These are phyloP conservation scores for Solanum okadae DNA, from an alignment of 257 asterid genomes.

Conservation along the genomic window DNA sequence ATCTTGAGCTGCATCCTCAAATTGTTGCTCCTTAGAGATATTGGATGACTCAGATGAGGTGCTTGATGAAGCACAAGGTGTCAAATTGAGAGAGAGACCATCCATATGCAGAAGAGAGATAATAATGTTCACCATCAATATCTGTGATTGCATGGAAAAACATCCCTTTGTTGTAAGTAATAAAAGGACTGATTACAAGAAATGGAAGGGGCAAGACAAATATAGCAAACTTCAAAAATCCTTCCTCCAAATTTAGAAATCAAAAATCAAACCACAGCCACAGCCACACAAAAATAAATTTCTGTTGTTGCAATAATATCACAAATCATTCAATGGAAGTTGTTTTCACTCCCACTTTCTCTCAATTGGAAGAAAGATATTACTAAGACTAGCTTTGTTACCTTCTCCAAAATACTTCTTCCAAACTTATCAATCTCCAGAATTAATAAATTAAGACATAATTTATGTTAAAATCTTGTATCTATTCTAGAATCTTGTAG, in stretches of 20 bases:
- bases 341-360: background rate
- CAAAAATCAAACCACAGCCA: background rate
- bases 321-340: background rate
- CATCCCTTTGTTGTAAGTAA: background rate
- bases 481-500: background rate
- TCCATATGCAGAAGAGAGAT: conserved; percentile 84
- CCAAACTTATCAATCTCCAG: background rate
- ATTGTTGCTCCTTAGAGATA: conserved; percentile 29
- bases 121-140: conserved; percentile 75
- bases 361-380: background rate
- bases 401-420: background rate
- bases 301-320: background rate
- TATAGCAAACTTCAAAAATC: conserved; percentile 1
- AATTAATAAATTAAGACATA: background rate
- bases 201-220: conserved; percentile 2
- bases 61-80: conserved; percentile 37
- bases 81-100: conserved; percentile 51
- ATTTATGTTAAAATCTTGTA: background rate
- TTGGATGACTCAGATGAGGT: conserved; percentile 35
- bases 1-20: conserved; percentile 35
- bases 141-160: conserved; percentile 26
- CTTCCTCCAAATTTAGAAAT: background rate
- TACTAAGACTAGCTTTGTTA: background rate
- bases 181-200: conserved; percentile 11
- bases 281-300: background rate